Evolutionary conservation across 139 green algal species (phyloP).

Genomic region (Coelastrella sp.): DNA sequence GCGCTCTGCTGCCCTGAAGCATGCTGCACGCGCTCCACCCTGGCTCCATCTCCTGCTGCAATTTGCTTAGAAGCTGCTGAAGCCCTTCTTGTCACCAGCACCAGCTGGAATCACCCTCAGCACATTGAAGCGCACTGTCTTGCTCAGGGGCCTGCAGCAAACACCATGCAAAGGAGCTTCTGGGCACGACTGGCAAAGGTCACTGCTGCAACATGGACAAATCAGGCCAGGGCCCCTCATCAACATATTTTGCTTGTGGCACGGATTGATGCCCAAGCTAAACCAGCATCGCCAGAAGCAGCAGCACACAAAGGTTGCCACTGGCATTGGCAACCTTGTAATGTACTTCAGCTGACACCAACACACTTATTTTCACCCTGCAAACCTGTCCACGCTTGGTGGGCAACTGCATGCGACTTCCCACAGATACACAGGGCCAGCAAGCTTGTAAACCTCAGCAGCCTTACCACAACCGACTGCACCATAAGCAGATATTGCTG

Average conservation of each 20-base stretch:
- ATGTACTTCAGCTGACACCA: no score
- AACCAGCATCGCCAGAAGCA: not conserved
- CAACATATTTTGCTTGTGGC: not conserved
- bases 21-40: not conserved
- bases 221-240: not conserved
- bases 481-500: no score
- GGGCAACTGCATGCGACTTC: not conserved
- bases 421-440: no score
- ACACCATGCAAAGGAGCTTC: not conserved
- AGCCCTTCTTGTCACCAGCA: constrained; percentile 86
- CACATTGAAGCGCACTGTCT: constrained; percentile 99
- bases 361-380: no score
- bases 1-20: not conserved
- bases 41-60: not conserved
- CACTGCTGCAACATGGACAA: not conserved
- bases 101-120: constrained; percentile 92
- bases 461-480: no score
- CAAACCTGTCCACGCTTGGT: no score
- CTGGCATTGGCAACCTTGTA: no score
- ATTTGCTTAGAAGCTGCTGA: constrained; percentile 65
- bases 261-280: not conserved
- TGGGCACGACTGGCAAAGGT: not conserved
- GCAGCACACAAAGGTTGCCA: no score
- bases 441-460: no score
- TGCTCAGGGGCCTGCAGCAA: constrained; percentile 90